Base-by-base conservation (phyloP, 192 early-diverging fungal species). In the Phlyctochytrium arcticum region DNA sequence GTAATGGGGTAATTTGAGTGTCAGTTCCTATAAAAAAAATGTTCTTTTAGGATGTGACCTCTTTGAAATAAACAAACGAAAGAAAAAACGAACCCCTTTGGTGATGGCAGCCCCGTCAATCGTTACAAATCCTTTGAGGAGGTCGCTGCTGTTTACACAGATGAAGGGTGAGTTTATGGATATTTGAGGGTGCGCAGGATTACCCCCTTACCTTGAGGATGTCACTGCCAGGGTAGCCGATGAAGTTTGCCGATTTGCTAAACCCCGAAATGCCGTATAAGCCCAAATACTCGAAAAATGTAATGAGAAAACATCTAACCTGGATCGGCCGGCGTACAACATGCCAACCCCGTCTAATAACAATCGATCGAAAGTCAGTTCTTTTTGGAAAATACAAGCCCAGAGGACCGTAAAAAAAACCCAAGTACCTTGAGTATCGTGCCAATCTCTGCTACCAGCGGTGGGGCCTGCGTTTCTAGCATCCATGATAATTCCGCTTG, bases 121-220 rank as follows among this genome's bases (percentile, higher is more conserved):
- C 12, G 65, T 68, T 23, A 76, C 61, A 35, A 76, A 67, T 6
- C 74, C 74, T 54, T 76, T 76, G 7, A 76, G 46, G 26, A 60
- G 36, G 35, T 76, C 74, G 27, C 46, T 65, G 58, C 70, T 71
- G 29, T 35, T 44, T 21, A 54, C 9, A 17, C 47, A 54, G 15
- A 9, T 47, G 12, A 57, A 21, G 47, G 19, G 1, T n/a, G 59
- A 1, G 12, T 10, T 61, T 15, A n/a, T 19, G n/a, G n/a, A n/a
- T n/a, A n/a, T n/a, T n/a, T n/a, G n/a, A n/a, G n/a, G 33, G 36
- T 7, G 9, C 17, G 56, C 33, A 10, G 23, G 33, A n/a, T 10
- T 29, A 27, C 46, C 60, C 1, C n/a, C 64, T 4, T 57, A 66
- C 64, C 48, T 70, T 33, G 67, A 15, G 3, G 68, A 61, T 39